phyloP scores from a whole-genome alignment of 805 yeast species.

The Saccharomycopsis schoenii region DNA sequence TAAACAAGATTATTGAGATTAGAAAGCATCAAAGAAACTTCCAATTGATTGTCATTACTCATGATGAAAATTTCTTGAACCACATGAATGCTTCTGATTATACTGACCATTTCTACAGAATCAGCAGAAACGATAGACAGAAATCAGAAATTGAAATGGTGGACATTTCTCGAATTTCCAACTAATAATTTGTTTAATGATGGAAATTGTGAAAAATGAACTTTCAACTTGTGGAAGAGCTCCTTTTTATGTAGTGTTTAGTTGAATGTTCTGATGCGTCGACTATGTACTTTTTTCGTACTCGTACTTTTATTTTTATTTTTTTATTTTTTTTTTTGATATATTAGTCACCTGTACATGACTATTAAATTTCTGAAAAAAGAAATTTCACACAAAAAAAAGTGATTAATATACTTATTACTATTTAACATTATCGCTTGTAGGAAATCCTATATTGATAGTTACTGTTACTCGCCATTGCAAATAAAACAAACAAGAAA shows the following conservation, averaged over 20 bases:
- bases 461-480: no score
- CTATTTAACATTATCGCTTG: no score
- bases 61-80: constrained; percentile 82
- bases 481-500: neutral
- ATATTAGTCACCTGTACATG: neutral
- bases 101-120: constrained; percentile 78
- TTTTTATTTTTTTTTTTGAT: neutral
- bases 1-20: constrained; percentile 62
- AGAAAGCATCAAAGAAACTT: constrained; percentile 77
- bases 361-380: neutral
- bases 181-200: neutral
- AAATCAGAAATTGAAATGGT: constrained; percentile 64
- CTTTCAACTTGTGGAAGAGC: neutral
- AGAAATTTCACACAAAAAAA: neutral
- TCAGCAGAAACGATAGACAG: constrained; percentile 72
- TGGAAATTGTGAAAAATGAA: neutral
- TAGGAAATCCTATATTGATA: no score
- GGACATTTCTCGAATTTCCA: constrained; percentile 30
- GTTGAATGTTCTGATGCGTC: neutral
- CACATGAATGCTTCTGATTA: constrained; percentile 79
- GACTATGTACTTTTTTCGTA: neutral
- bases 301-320: neutral
- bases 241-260: neutral
- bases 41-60: constrained; percentile 92
- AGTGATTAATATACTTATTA: neutral